Evolutionary conservation across 495 filamentous ascomycete species (phyloP).

Genomic region (Clohesyomyces aquaticus): DNA sequence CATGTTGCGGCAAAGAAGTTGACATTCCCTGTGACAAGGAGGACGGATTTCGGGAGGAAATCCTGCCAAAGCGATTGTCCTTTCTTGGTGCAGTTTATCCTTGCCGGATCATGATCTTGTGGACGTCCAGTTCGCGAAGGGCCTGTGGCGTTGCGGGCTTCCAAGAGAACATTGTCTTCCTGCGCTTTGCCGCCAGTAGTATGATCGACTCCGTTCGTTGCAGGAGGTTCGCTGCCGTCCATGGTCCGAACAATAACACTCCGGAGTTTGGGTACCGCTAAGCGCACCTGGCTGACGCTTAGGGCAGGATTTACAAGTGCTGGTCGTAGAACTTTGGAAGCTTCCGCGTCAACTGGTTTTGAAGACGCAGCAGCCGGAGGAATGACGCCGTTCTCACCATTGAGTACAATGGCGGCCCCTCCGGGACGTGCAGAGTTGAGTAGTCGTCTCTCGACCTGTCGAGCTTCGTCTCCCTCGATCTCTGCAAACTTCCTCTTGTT

Average conservation of each 20-base stretch:
- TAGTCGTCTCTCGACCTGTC: constrained; percentile 65
- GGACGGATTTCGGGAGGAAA: constrained; percentile 78
- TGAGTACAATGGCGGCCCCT: constrained; percentile 72
- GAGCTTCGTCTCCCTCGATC: constrained; percentile 69
- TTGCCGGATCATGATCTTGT: constrained; percentile 75
- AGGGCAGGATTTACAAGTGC: constrained; percentile 82
- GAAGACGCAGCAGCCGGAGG: constrained; percentile 35
- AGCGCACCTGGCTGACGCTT: constrained; percentile 77
- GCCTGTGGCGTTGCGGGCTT: constrained; percentile 70
- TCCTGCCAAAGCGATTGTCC: constrained; percentile 92
- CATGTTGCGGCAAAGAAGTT: constrained; percentile 90
- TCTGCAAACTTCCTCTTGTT: constrained; percentile 85
- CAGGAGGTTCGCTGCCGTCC: constrained; percentile 51
- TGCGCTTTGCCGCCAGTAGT: constrained; percentile 57
- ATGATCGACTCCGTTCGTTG: constrained; percentile 31
- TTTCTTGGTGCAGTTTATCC: constrained; percentile 77
- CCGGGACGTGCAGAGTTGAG: constrained; percentile 61
- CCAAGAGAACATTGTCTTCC: constrained; percentile 68
- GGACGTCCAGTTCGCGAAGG: constrained; percentile 59
- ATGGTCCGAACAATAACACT: constrained; percentile 73
- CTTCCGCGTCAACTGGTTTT: constrained; percentile 23
- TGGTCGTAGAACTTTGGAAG: constrained; percentile 81
- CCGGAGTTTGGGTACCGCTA: constrained; percentile 88
- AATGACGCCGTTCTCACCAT: constrained; percentile 75
- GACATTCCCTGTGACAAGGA: constrained; percentile 85